These are phyloP conservation scores for Talaromyces islandicus DNA, from an alignment of 2,329 filamentous ascomycete species.

Conservation along the genomic window DNA sequence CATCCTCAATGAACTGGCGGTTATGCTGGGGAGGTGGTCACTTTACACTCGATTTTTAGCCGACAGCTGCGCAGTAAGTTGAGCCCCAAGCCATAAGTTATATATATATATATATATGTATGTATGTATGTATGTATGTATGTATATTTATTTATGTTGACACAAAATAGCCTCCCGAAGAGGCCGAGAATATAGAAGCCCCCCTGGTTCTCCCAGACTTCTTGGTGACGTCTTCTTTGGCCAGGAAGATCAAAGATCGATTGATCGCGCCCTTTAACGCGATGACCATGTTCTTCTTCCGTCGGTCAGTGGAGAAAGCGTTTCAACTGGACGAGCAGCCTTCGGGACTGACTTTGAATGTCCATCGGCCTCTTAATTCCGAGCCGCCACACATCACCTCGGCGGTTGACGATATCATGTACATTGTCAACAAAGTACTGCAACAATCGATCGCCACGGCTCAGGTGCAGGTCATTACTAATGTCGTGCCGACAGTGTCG, in stretches of 20 bases:
- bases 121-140: too few species aligned
- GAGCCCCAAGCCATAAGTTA: constrained; percentile 6
- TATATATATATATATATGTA: background rate
- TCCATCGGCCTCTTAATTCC: constrained; percentile 63
- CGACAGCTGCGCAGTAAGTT: constrained; percentile 64
- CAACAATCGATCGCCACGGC: constrained; percentile 82
- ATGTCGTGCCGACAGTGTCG: constrained; percentile 70
- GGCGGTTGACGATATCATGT: constrained; percentile 98
- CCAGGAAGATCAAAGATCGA: constrained; percentile 68
- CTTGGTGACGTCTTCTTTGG: constrained; percentile 70
- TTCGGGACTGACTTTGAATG: constrained; percentile 68
- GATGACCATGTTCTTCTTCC: constrained; percentile 95
- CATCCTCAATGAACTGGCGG: constrained; percentile 75
- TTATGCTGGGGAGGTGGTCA: constrained; percentile 92
- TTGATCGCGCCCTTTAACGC: constrained; percentile 77
- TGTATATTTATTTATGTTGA: constrained; percentile 1
- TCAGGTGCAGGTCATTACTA: constrained; percentile 70
- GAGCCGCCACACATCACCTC: constrained; percentile 89
- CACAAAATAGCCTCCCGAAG: constrained; percentile 42
- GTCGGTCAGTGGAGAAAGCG: constrained; percentile 91
- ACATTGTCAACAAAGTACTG: constrained; percentile 89
- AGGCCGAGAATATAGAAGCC: constrained; percentile 52
- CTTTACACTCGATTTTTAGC: constrained; percentile 85
- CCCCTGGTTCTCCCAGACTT: constrained; percentile 59
- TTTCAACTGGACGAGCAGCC: constrained; percentile 94